Base-by-base conservation (phyloP, 208 protist species). In the Crithidia thermophila region DNA sequence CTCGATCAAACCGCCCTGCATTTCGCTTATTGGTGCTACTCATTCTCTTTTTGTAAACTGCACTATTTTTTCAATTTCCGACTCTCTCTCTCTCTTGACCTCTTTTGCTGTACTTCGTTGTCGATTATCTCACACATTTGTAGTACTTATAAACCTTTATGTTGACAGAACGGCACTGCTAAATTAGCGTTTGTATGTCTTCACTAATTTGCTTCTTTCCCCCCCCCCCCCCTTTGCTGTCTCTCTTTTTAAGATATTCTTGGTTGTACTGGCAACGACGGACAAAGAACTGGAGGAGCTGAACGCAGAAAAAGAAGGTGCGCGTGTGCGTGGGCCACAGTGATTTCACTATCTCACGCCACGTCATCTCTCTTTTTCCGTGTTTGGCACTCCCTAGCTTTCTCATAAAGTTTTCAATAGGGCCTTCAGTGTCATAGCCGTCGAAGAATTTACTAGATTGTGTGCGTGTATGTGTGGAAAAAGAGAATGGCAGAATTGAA, bases 201-300 rank as follows among this genome's bases (percentile, higher is more conserved):
- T 57, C 62, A 1, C 11, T 50, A 20, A 20, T 13, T 23, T 45
- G 27, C 47, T 34, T 21, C 63, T 49, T 69, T 52, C 25, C 64
- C 55, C 23, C 20, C n/a, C n/a, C n/a, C n/a, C 14, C n/a, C 1
- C 16, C 43, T 0, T 30, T 25, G n/a, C 9, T 11, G 28, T 53
- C 14, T 47, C 13, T 49, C 21, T 37, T 58, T 43, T 42, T 9
- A 14, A 20, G n/a, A 51, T 49, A 31, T 10, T 34, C 13, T 59
- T 55, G 16, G 4, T 57, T 39, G 31, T 45, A n/a, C 27, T 47
- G 11, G n/a, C 27, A 4, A 46, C 36, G 28, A 59, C 36, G 53
- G 72, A 79, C 72, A 79, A 83, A 83, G 77, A 83, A 72, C 77
- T 77, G 72, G 37, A 61, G 64, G 33, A n/a, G n/a, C n/a, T n/a